A percentile compares a stretch with the other conserved stretches of the same genome.
phyloP scores from a whole-genome alignment of 148 eudicot species.

The Suaeda aralocaspica region DNA sequence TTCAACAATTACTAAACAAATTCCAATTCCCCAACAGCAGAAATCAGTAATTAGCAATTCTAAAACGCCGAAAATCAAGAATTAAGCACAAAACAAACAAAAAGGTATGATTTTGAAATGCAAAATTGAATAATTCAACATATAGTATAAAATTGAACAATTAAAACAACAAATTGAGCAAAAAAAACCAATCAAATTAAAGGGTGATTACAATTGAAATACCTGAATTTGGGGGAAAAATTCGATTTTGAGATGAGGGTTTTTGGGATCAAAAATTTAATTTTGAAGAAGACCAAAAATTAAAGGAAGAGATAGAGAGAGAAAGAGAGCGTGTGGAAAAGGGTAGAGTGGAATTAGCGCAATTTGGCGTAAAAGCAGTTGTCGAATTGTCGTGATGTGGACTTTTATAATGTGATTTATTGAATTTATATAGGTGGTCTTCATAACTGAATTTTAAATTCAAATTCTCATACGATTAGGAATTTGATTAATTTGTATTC shows the following conservation, averaged over 20 bases:
- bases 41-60: constrained; percentile 3
- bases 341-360: not conserved
- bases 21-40: not conserved
- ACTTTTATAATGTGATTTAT: too few relatives aligned
- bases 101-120: too few relatives aligned
- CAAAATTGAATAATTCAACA: not conserved
- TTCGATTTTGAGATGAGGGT: not conserved
- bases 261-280: not conserved
- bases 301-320: too few relatives aligned
- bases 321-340: not conserved
- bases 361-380: too few relatives aligned
- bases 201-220: not conserved
- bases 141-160: not conserved
- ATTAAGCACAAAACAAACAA: not conserved
- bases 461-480: too few relatives aligned
- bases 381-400: constrained; percentile 1
- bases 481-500: too few relatives aligned
- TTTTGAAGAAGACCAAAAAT: too few relatives aligned
- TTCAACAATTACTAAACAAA: not conserved
- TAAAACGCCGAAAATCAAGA: not conserved
- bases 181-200: not conserved
- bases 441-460: too few relatives aligned
- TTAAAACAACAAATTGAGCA: not conserved
- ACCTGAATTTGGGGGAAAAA: not conserved
- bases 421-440: too few relatives aligned